These are phyloP conservation scores for Isatis tinctoria DNA, from an alignment of 345 rosid genomes.

Conservation along the genomic window DNA sequence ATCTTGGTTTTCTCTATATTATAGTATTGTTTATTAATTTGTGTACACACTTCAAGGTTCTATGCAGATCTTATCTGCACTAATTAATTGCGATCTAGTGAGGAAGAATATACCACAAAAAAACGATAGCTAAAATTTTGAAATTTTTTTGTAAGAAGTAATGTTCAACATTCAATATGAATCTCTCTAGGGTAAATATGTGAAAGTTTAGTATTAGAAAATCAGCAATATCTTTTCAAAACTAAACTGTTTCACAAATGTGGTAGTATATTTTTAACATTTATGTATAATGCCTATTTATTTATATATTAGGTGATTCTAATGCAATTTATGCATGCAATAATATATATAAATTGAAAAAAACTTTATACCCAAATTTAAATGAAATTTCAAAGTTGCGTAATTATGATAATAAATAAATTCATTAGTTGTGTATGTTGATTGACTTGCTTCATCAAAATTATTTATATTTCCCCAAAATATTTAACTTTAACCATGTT, in stretches of 20 bases:
- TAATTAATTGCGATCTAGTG: constrained; percentile 13
- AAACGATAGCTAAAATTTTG: too few species aligned
- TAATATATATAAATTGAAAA: too few species aligned
- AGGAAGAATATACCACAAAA: neutral
- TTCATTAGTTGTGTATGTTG: too few species aligned
- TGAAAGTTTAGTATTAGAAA: too few species aligned
- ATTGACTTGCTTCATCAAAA: too few species aligned
- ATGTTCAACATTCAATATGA: neutral
- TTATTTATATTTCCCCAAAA: too few species aligned
- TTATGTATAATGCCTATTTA: neutral
- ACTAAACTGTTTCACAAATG: neutral
- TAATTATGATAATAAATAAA: too few species aligned
- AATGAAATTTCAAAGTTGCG: too few species aligned
- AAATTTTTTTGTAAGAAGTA: neutral
- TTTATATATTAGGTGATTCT: neutral
- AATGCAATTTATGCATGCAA: too few species aligned
- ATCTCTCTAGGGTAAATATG: neutral
- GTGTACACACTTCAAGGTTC: constrained; percentile 7
- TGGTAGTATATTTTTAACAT: too few species aligned
- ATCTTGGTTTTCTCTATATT: neutral
- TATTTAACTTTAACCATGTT: too few species aligned
- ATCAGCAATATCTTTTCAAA: neutral
- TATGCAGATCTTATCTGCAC: constrained; percentile 12
- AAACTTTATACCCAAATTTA: too few species aligned
- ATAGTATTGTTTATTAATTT: neutral